Evolutionary conservation across 1,139 yeast species (phyloP).

Genomic region (Diutina pseudorugosa): DNA sequence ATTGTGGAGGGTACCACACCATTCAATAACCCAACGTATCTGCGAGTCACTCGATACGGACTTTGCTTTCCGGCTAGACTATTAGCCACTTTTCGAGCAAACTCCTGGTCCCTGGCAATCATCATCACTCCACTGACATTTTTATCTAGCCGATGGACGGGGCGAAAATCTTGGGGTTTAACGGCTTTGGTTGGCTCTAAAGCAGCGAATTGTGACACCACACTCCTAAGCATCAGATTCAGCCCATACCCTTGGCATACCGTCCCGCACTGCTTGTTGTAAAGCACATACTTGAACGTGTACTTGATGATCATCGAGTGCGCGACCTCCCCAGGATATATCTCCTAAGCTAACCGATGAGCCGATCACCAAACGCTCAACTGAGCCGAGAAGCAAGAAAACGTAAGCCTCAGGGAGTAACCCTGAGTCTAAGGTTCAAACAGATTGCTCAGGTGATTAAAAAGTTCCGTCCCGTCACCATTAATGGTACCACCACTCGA

Average conservation of each 20-base stretch:
- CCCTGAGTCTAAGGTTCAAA: not conserved
- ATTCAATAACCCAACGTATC: not conserved
- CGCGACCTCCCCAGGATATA: not conserved
- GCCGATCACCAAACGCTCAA: not conserved
- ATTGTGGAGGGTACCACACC: not conserved
- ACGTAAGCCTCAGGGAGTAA: not conserved
- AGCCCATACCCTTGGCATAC: not conserved
- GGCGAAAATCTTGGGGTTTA: not conserved
- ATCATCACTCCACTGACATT: not conserved
- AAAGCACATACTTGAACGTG: not conserved
- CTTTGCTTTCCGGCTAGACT: not conserved
- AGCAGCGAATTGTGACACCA: not conserved
- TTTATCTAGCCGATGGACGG: slow-evolving; percentile 1
- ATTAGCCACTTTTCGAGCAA: not conserved
- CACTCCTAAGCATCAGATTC: not conserved
- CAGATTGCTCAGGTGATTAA: slow-evolving; percentile 7
- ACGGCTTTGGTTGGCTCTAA: not conserved
- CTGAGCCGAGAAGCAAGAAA: not conserved
- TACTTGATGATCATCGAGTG: not conserved
- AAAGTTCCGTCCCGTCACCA: slow-evolving; percentile 8
- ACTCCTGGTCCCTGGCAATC: not conserved
- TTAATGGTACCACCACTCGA: slow-evolving; percentile 8
- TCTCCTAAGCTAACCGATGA: not conserved
- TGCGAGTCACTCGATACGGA: not conserved
- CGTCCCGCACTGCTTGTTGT: not conserved